Base-by-base conservation (phyloP, 1,284 basidiomycete species). In the Lentinus polychrous region DNA sequence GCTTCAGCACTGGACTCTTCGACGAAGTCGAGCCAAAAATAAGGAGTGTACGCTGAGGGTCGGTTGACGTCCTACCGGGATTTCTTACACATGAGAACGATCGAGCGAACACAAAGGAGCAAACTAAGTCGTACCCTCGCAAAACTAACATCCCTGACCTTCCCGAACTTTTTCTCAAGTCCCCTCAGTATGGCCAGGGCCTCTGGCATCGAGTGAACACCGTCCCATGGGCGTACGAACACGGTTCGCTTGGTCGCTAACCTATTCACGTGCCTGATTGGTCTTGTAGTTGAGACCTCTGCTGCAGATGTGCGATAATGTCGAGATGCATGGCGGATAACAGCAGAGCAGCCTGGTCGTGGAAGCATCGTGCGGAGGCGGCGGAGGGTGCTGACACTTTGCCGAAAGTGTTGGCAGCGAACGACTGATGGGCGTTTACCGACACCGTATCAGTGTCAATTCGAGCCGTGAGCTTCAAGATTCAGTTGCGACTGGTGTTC, bases 111-210 rank as follows among this genome's bases (percentile, higher is more conserved):
- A 5, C 27, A 10, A 27, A 23, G 20, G 20, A 18, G 15, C 15
- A 18, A 2, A 36, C 27, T n/a, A 14, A n/a, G 15, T 45, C 46
- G 22, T 37, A 52, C 50, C 23, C 47, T 17, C 5, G 17, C n/a
- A 15, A 51, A n/a, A 27, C 44, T 14, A 35, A 40, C 45, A 42
- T 52, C 50, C 37, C 42, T 34, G 14, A 52, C 11, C 23, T 31
- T 32, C n/a, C 50, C 50, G 20, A 48, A 44, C 22, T 41, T 22
- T 35, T 34, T 48, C 43, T 52, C 50, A 14, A 52, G 14, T 14
- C 35, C 50, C 14, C 47, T 32, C 3, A 49, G 14, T 34, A 49
- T 40, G 17, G 46, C 50, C 18, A 45, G 35, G 2, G 37, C 36
- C 23, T 52, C 46, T 33, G 34, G 41, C 40, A 51, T 47, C 2